Base-by-base conservation (phyloP, 331 rosid genomes). In the Quercus lobata region DNA sequence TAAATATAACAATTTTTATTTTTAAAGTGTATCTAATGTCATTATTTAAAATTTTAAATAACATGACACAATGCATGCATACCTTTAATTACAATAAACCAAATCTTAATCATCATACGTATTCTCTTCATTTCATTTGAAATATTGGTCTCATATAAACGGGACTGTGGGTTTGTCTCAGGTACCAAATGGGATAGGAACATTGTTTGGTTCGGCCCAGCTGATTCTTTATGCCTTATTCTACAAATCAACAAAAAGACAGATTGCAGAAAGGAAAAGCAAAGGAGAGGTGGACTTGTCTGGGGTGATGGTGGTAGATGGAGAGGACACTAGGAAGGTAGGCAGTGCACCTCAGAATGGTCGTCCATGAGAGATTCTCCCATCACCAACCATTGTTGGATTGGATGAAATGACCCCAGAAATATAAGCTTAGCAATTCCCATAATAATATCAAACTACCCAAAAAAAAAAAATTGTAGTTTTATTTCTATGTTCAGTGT, bases 131-230 rank as follows among this genome's bases (percentile, higher is more conserved):
- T 49, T 15, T 49, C 17, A 14, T 15, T 49, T 15, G 55, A 49
- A 49, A 49, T 14, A 49, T 49, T 49, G 18, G 18, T 3, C 41
- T 34, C 55, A 65, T 25, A 18, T 69, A 46, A 2, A 34, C 69
- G 78, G 69, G 74, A 19, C 8, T 24, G 2, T 49, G 71, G 58
- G 35, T 60, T 52, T 14, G 21, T 86, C 1, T 78, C 92, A 96
- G 99, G 77, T 91, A 79, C 98, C 99, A 7, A 96, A 96, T 84
- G 98, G 91, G 63, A 72, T 93, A 52, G 99, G 97, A 5, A 62
- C 90, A 37, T 6, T 88, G 32, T 79, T 91, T 41, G 76, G 96
- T 7, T 18, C 78, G 76, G 93, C 85, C 32, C 99, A 93, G 19
- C 82, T 95, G 85, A 74, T 86, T 79, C 87, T 95, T 4, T 95